Base-by-base conservation (phyloP, 2,329 filamentous ascomycete genomes). In the Periconia digitata region DNA sequence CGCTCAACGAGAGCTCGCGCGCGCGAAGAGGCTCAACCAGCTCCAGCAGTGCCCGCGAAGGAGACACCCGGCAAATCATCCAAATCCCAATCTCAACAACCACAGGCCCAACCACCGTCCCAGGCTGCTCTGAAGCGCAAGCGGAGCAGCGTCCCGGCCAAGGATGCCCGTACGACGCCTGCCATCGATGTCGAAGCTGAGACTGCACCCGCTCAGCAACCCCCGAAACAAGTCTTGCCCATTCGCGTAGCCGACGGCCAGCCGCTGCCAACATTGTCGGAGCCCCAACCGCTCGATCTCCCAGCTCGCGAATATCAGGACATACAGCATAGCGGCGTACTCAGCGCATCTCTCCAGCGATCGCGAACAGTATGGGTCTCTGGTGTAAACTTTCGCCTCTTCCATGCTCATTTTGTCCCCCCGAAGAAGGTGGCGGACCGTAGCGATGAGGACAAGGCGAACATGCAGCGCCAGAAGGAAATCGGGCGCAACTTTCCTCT, bases 251-350 rank as follows among this genome's bases (percentile, higher is more conserved):
- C 80, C 58, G 72, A 85, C 2, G 85, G 84, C 41, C 83, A 86
- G 61, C 85, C 87, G 15, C 73, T 92, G 24, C 89, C 89, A 2
- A 89, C 85, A 0, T 79, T 91, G 13, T 80, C 85, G 56, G 78
- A 82, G 41, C 76, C 84, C 15, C 89, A 94, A 66, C 73, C 84
- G 0, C 78, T 82, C 7, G 78, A 85, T 52, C 74, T 92, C 6
- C 74, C 85, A 0, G 64, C 72, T 4, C 81, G 79, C 55, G 86
- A 90, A 13, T 92, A 85, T 63, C 89, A 92, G 72, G 83, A 83
- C 20, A 79, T 92, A 35, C 81, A 84, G 47, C 86, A 90, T 66
- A 90, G 89, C 71, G 87, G 86, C 56, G 87, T 92, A 17, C 76
- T 92, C 49, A 79, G 82, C 60, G 86, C 91, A 58, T 90, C 89